A percentile compares a stretch with the other conserved stretches of the same genome.
Conservation (phyloP, 768 basidiomycete genomes). For the Boletus patriciae region DNA sequence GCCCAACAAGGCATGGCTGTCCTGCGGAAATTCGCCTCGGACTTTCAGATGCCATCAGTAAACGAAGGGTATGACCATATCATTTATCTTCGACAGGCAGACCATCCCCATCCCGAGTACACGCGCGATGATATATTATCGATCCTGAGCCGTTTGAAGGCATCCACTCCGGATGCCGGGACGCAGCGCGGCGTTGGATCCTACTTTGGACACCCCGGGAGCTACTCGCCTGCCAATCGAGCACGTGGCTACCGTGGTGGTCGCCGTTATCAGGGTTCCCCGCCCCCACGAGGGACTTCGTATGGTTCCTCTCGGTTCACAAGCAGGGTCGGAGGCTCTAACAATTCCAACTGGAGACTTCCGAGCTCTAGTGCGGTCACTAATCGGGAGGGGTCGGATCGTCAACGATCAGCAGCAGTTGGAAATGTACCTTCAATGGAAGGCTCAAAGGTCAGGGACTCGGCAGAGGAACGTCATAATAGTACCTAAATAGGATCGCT, state of each 20-base stretch:
- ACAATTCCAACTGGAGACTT: constrained; percentile 20
- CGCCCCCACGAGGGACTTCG: constrained; percentile 12
- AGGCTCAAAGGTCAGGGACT: constrained; percentile 23
- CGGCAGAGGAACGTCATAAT: constrained; percentile 25
- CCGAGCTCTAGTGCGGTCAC: constrained; percentile 7
- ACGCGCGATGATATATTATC: constrained; percentile 49
- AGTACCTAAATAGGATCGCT: constrained; percentile 18
- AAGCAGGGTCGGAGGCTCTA: constrained; percentile 18
- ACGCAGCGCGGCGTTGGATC: constrained; percentile 7
- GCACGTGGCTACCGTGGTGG: constrained; percentile 24
- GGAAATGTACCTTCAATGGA: constrained; percentile 20
- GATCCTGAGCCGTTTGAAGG: constrained; percentile 51
- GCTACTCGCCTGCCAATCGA: constrained; percentile 9
- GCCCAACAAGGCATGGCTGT: constrained; percentile 57
- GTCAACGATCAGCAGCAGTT: constrained; percentile 14
- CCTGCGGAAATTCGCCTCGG: constrained; percentile 63
- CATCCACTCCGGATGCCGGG: constrained; percentile 25
- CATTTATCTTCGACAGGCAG: constrained; percentile 35
- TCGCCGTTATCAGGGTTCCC: constrained; percentile 17
- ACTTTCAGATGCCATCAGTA: constrained; percentile 54
- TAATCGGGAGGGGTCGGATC: constrained; percentile 19
- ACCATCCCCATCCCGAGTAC: constrained; percentile 47
- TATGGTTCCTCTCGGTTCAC: constrained; percentile 14
- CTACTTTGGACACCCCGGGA: constrained; percentile 9
- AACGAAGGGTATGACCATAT: constrained; percentile 70